These are phyloP conservation scores for Hippophae tibetana DNA, from an alignment of 306 rosid genomes.

Conservation along the genomic window DNA sequence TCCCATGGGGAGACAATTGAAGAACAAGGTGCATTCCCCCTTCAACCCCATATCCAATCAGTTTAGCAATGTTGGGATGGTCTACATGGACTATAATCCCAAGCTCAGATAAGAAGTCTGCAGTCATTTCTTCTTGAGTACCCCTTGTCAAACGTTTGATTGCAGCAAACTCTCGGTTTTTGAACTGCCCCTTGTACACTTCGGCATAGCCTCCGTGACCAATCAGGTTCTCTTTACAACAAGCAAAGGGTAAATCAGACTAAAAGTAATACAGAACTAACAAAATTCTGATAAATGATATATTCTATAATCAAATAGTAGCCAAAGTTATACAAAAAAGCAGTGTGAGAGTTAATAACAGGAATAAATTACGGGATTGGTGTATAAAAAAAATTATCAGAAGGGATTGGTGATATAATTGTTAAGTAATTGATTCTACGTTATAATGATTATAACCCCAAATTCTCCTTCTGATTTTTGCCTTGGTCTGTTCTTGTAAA, in stretches of 20 bases:
- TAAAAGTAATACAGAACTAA: neutral
- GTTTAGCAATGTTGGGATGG: conserved; percentile 82
- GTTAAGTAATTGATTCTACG: too few relatives aligned
- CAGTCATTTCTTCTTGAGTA: conserved; percentile 85
- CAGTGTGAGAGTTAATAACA: too few relatives aligned
- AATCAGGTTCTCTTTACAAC: conserved; percentile 55
- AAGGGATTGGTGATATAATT: too few relatives aligned
- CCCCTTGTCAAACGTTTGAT: conserved; percentile 72
- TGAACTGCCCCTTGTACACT: conserved; percentile 72
- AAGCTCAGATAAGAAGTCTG: conserved; percentile 95
- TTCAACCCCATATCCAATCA: conserved; percentile 94
- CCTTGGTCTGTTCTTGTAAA: too few relatives aligned
- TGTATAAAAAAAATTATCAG: too few relatives aligned
- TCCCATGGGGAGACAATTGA: conserved; percentile 88
- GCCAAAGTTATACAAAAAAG: too few relatives aligned
- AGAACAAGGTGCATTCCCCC: conserved; percentile 99
- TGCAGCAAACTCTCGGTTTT: conserved; percentile 69
- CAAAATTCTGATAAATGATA: neutral
- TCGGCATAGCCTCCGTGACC: conserved; percentile 99
- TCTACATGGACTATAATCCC: conserved; percentile 93
- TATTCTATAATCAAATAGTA: too few relatives aligned
- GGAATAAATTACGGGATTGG: too few relatives aligned
- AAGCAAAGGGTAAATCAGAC: conserved; percentile 22
- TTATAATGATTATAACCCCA: too few relatives aligned
- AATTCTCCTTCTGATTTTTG: too few relatives aligned